Percentiles rank a stretch among this genome's conserved stretches.
Evolutionary conservation across 495 filamentous ascomycete species (phyloP).

Genomic region (Tirmania nivea): DNA sequence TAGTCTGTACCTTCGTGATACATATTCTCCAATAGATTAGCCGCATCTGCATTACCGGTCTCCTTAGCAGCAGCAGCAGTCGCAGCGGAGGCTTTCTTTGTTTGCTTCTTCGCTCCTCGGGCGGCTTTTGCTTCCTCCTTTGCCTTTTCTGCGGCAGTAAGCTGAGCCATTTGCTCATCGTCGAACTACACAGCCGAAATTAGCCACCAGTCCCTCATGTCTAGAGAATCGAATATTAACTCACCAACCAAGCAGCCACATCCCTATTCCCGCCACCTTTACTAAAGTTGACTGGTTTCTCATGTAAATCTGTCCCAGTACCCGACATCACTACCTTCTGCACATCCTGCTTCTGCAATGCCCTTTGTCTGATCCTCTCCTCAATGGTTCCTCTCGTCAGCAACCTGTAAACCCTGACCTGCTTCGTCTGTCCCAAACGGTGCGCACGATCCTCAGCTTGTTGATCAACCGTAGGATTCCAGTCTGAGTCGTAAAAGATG

Average conservation of each 20-base stretch:
- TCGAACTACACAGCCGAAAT: neutral
- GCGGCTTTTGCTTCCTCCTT: slow-evolving; percentile 19
- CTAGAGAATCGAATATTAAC: slow-evolving; percentile 5
- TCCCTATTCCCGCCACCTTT: slow-evolving; percentile 20
- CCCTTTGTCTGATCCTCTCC: slow-evolving; percentile 93
- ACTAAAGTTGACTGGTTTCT: slow-evolving; percentile 31
- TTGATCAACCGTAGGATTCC: slow-evolving; percentile 97
- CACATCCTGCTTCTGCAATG: slow-evolving; percentile 96
- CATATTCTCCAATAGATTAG: slow-evolving; percentile 62
- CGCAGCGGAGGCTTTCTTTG: slow-evolving; percentile 34
- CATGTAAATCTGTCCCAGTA: slow-evolving; percentile 40
- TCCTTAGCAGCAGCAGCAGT: slow-evolving; percentile 22
- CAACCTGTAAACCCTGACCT: slow-evolving; percentile 91
- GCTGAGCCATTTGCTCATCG: slow-evolving; percentile 24
- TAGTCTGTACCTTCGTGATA: slow-evolving; percentile 74
- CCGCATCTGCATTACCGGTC: slow-evolving; percentile 23
- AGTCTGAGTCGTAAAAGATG: slow-evolving; percentile 98
- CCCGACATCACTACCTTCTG: slow-evolving; percentile 95
- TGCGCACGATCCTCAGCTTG: slow-evolving; percentile 99
- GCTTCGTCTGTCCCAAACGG: slow-evolving; percentile 85
- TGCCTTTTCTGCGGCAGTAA: slow-evolving; percentile 17
- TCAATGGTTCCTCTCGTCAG: slow-evolving; percentile 96
- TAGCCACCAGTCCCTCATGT: neutral
- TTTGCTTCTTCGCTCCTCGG: slow-evolving; percentile 36
- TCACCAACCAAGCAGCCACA: slow-evolving; percentile 19